Conservation (phyloP, 2,329 filamentous ascomycete genomes). For the Talaromyces sp. region DNA sequence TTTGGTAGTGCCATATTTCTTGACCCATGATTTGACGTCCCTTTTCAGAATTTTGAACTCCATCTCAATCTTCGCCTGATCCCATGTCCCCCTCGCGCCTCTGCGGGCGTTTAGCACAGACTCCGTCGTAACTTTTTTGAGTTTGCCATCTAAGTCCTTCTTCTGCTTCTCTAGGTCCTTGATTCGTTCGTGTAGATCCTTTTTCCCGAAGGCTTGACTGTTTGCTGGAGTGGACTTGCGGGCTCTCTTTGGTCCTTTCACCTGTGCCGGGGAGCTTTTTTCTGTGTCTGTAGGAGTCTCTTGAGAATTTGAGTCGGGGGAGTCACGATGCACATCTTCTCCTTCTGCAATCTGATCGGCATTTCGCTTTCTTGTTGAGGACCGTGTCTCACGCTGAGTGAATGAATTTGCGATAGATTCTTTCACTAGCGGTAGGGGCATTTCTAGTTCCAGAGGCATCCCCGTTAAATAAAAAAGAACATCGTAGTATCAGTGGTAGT, state of each 20-base stretch:
- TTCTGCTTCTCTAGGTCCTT: not conserved
- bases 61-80: not conserved
- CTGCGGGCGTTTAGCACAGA: constrained; percentile 2
- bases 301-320: not conserved
- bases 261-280: too few species aligned
- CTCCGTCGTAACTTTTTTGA: not conserved
- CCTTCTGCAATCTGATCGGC: not conserved
- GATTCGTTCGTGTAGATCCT: not conserved
- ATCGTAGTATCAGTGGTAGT: not conserved
- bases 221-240: not conserved
- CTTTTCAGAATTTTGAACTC: not conserved
- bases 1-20: not conserved
- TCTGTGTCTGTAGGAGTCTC: not conserved
- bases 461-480: not conserved
- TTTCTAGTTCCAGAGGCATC: not conserved
- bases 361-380: not conserved
- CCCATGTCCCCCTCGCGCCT: not conserved
- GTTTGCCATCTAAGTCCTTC: not conserved
- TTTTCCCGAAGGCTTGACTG: not conserved
- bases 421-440: not conserved
- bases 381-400: not conserved
- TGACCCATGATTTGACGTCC: not conserved
- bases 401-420: not conserved
- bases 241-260: not conserved
- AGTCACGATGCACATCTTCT: not conserved